Percentiles rank a stretch among this genome's conserved stretches.
Evolutionary conservation across 139 green algal genomes (phyloP).

Genomic region (Chlorella sp.): DNA sequence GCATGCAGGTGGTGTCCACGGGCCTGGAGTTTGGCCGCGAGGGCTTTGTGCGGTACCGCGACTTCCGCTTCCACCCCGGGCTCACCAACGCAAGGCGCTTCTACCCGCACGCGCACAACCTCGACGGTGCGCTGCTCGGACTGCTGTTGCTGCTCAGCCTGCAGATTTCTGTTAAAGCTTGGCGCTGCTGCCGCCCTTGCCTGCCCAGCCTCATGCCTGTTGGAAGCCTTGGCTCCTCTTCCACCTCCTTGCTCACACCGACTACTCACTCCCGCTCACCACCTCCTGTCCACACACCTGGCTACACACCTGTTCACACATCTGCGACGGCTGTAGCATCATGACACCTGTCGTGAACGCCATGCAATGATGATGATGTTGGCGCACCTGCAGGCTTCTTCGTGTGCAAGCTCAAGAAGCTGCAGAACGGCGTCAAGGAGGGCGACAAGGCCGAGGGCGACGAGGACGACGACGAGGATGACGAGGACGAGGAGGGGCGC

Average conservation of each 20-base stretch:
- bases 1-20: slow-evolving; percentile 71
- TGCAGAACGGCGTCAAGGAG: slow-evolving; percentile 67
- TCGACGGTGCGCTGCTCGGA: slow-evolving; percentile 81
- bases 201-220: no score
- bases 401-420: slow-evolving; percentile 98
- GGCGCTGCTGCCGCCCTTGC: neutral
- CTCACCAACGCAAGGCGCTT: slow-evolving; percentile 80
- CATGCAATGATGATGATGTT: no score
- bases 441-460: slow-evolving; percentile 26
- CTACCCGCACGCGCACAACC: slow-evolving; percentile 98
- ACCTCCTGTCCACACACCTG: no score
- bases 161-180: neutral
- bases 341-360: no score
- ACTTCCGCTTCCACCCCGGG: slow-evolving; percentile 93
- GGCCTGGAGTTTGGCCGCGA: slow-evolving; percentile 92
- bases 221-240: no score
- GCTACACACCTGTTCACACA: no score
- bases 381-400: slow-evolving; percentile 90
- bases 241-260: no score
- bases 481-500: slow-evolving; percentile 19
- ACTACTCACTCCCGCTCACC: no score
- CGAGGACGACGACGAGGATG: slow-evolving; percentile 28
- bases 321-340: no score
- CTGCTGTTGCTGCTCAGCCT: neutral
- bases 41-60: slow-evolving; percentile 79